Percentiles rank a stretch among this genome's conserved stretches.
Conservation (phyloP, 805 yeast species). For the Lachancea waltii region DNA sequence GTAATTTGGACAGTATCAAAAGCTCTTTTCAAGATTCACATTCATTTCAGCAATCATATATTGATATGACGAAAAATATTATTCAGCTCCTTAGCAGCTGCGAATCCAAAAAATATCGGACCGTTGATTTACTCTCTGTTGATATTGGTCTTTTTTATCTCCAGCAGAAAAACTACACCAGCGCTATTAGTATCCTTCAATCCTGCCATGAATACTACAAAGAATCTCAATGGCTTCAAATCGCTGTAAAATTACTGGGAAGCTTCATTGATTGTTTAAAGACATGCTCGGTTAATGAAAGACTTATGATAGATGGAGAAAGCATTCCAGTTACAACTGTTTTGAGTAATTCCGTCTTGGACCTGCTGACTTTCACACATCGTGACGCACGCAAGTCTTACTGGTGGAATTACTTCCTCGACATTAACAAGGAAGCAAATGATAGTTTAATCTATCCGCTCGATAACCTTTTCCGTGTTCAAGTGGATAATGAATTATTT, state of each 20-base stretch:
- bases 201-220: slow-evolving; percentile 65
- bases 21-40: slow-evolving; percentile 18
- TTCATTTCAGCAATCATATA: slow-evolving; percentile 34
- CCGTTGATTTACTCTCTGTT: slow-evolving; percentile 66
- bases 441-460: slow-evolving; percentile 22
- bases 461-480: slow-evolving; percentile 20
- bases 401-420: slow-evolving; percentile 28
- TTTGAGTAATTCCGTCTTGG: slow-evolving; percentile 28
- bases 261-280: slow-evolving; percentile 63
- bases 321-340: slow-evolving; percentile 22
- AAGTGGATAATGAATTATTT: slow-evolving; percentile 6
- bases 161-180: slow-evolving; percentile 47
- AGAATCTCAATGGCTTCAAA: slow-evolving; percentile 64
- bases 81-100: slow-evolving; percentile 17
- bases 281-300: slow-evolving; percentile 18
- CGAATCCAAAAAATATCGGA: slow-evolving; percentile 42
- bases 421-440: slow-evolving; percentile 10
- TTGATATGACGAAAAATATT: slow-evolving; percentile 44
- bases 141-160: slow-evolving; percentile 72
- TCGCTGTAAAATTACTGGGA: slow-evolving; percentile 60
- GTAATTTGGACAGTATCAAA: slow-evolving; percentile 11
- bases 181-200: slow-evolving; percentile 57
- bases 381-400: slow-evolving; percentile 12
- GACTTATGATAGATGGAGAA: slow-evolving; percentile 23
- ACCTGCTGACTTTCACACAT: slow-evolving; percentile 21